Evolutionary conservation across 345 rosid species (phyloP), one percentile per base, ranked within the genome.

Genomic region (Adansonia digitata): DNA sequence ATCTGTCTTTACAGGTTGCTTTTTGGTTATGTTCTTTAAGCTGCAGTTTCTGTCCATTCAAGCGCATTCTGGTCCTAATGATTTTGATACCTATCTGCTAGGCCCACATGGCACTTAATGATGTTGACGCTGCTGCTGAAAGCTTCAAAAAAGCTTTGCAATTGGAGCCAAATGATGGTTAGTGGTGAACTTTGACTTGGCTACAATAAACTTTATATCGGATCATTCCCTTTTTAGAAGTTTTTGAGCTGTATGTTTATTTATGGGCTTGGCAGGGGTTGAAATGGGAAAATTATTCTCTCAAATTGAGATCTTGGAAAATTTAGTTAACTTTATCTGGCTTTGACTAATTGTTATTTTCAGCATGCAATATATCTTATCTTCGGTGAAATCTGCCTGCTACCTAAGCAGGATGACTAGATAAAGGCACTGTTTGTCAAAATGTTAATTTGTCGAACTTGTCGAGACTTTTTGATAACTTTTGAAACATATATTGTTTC

Each of bases 51-150:
- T n/a, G 59, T 49, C 9, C 43, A 68, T 46, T 68, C 40, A 42
- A 46, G 24, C 15, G 8, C 72, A 26, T 45, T 46, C 18, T 5
- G 2, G n/a, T 77, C 5, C 8, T 76, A 24, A 22, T 42, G 61
- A 46, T 42, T 45, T 4, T 64, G 63, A 7, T 59, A 40, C 37
- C 51, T 64, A 39, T 75, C 18, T 77, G 26, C 75, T 82, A 95
- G 99, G 99, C 96, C n/a, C 80, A 93, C 81, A 87, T 87, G 92
- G 97, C 93, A 52, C 97, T 93, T 34, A 90, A 91, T 69, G 97
- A 93, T 14, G 77, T 94, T 10, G 98, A 94, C 81, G 90, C 93
- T 78, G 97, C 98, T n/a, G 97, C 82, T 55, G 98, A 92, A 81
- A 94, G 98, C 86, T 90, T 94, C 75, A 82, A 82, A 78, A 92